Evolutionary conservation across 805 yeast species (phyloP), one percentile per base, ranked within the genome.

Genomic region (Komagataella ulmi): DNA sequence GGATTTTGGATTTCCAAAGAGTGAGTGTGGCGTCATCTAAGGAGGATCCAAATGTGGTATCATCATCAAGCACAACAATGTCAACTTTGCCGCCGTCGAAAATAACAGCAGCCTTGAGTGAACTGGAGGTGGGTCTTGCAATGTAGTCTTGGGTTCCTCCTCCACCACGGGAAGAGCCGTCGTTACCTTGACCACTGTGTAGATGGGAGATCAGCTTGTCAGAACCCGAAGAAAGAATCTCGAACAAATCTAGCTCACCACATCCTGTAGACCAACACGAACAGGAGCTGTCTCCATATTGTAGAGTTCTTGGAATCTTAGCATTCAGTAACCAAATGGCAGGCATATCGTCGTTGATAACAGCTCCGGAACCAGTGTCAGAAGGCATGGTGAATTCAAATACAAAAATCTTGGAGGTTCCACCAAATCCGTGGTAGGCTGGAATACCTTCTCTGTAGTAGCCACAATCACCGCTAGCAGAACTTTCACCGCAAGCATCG

Each of bases 261-360:
- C 99, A 93, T 55, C 98, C 98, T 52, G 95, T 77, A 51, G 78
- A 61, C 99, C 99, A 93, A 79, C 99, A 93, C 44, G 97, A 88
- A 76, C 98, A 93, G 18, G 77, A 65, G 23, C 82, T 66, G 54
- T 73, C 73, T 67, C 97, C 97, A 71, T 93, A 93, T 73, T 93
- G 98, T 63, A 83, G 71, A 59, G 97, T 90, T 77, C 99, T 88
- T 71, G 99, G 97, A 64, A 90, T 83, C 75, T 87, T 86, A 56
- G 96, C 96, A 68, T 90, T 90, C 67, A 90, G 80, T 68, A 90
- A 74, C 98, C 98, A 90, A 61, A 90, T 78, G 56, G 99, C 98
- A 58, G 99, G 99, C 98, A 93, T 91, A 69, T 93, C 97, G 63
- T 76, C 76, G 76, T 90, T 89, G 61, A 62, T 66, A 40, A 73